phyloP scores from a whole-genome alignment of 2,329 filamentous ascomycete genomes.

The Spiromastix sp. region DNA sequence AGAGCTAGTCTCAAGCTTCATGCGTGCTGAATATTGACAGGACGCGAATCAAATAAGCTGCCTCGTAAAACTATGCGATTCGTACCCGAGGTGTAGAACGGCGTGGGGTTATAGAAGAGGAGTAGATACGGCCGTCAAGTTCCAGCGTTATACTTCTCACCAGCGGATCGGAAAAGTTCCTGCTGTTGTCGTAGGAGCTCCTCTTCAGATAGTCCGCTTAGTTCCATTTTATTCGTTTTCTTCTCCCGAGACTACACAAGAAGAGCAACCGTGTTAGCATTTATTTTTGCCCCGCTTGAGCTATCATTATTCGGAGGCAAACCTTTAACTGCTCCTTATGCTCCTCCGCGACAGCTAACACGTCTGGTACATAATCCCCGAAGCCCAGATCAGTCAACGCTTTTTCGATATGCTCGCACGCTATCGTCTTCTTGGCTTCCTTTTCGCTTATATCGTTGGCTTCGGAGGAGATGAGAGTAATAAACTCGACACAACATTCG shows the following conservation, averaged over 20 bases:
- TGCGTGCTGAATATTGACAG: too few species aligned
- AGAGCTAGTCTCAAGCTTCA: too few species aligned
- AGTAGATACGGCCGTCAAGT: too few species aligned
- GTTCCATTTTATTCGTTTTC: slow-evolving; percentile 93
- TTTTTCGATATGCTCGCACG: slow-evolving; percentile 93
- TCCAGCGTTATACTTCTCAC: slow-evolving; percentile 55
- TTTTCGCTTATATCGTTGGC: slow-evolving; percentile 98
- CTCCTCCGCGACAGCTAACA: slow-evolving; percentile 75
- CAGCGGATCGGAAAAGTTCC: slow-evolving; percentile 78
- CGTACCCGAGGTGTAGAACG: too few species aligned
- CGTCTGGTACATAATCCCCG: slow-evolving; percentile 78
- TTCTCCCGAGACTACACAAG: slow-evolving; percentile 70
- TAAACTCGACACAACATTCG: slow-evolving; percentile 98
- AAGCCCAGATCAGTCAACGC: slow-evolving; percentile 90
- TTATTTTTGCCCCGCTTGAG: background rate
- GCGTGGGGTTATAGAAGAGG: too few species aligned
- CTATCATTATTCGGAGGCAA: slow-evolving; percentile 2
- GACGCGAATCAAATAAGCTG: too few species aligned
- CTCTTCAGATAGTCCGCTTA: slow-evolving; percentile 84
- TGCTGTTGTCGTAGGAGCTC: slow-evolving; percentile 82
- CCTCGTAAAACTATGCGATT: too few species aligned
- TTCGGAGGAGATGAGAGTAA: slow-evolving; percentile 95
- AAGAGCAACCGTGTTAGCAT: slow-evolving; percentile 12
- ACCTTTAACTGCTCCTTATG: slow-evolving; percentile 93
- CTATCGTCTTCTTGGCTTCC: slow-evolving; percentile 98